Base-by-base conservation (phyloP, 805 yeast genomes). In the Saturnispora serradocipensis region DNA sequence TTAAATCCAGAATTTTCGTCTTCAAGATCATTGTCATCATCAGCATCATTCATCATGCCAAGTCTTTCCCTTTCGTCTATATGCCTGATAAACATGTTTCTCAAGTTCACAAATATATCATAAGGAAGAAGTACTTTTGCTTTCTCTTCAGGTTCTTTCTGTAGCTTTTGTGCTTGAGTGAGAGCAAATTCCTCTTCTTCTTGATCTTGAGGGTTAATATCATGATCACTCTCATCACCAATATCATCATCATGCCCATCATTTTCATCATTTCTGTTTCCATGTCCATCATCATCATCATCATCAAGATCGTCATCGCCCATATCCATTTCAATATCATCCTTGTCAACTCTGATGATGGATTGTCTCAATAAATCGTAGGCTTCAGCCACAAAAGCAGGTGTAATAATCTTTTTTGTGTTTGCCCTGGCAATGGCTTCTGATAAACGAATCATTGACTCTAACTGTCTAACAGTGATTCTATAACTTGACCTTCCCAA, bases 371-470 rank as follows among this genome's bases (percentile, higher is more conserved):
- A 73, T 56, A 93, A 72, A 61, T 86, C 91, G 66, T 86, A 89
- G 0, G 99, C 99, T 65, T 93, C 98, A 3, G 90, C 85, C 44
- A 91, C 98, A 66, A 88, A 87, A 35, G 76, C 75, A 7, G 91
- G 87, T 0, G 91, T 81, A 50, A 89, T 84, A 56, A 82, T 89
- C 56, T 87, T 93, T 18, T 90, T 86, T 69, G 98, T 90, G 67
- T 91, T 93, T 27, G 98, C 97, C 58, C 96, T 77, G 1, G 99
- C 98, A 68, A 93, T 90, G 1, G 97, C 98, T 66, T 93, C 99
- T 3, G 93, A 82, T 53, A 93, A 75, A 64, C 99, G 79, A 58
- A 93, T 84, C 89, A 90, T 80, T 49, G 93, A 84, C 70, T 91
- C 99, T 61, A 93, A 76, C 66, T 93, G 99, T 74, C 99, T 86